A percentile compares a stretch with the other conserved stretches of the same genome.
phyloP scores from a whole-genome alignment of 1,139 yeast genomes.

The Suhomyces panamericanus region DNA sequence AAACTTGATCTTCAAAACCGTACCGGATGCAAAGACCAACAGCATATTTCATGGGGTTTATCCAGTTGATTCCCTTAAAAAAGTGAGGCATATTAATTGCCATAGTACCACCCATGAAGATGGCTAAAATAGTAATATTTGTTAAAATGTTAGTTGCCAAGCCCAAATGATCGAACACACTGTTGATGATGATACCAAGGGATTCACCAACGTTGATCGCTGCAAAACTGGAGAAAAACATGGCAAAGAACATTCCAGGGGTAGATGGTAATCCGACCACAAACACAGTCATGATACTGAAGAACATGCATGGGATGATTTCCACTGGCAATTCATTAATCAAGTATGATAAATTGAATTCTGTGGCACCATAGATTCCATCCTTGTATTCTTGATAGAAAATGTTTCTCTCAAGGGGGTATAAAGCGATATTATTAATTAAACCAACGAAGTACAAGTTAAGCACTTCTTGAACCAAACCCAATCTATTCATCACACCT shows the following conservation, averaged over 20 bases:
- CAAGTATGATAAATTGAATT: constrained; percentile 66
- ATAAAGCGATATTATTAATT: constrained; percentile 71
- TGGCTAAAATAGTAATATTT: constrained; percentile 62
- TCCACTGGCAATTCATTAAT: constrained; percentile 76
- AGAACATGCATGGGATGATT: constrained; percentile 56
- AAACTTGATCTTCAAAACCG: constrained; percentile 19
- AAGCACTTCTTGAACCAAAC: constrained; percentile 71
- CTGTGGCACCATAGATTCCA: constrained; percentile 64
- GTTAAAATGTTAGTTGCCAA: constrained; percentile 74
- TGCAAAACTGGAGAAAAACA: constrained; percentile 55
- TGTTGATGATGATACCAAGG: constrained; percentile 73
- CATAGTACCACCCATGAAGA: constrained; percentile 86
- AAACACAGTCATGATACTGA: constrained; percentile 62
- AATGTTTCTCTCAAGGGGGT: constrained; percentile 70
- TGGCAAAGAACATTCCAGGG: constrained; percentile 64
- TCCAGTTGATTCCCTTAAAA: constrained; percentile 66
- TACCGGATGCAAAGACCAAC: constrained; percentile 53
- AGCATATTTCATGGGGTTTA: constrained; percentile 73
- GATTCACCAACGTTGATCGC: constrained; percentile 79
- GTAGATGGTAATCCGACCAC: constrained; percentile 75
- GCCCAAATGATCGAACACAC: constrained; percentile 74
- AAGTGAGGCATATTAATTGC: constrained; percentile 72
- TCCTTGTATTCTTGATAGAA: constrained; percentile 81
- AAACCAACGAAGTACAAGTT: constrained; percentile 79
- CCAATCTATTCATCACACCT: constrained; percentile 67